A percentile compares a stretch with the other conserved stretches of the same genome.
Conservation (phyloP, 257 asterid species). For the Leonotis leonurus region DNA sequence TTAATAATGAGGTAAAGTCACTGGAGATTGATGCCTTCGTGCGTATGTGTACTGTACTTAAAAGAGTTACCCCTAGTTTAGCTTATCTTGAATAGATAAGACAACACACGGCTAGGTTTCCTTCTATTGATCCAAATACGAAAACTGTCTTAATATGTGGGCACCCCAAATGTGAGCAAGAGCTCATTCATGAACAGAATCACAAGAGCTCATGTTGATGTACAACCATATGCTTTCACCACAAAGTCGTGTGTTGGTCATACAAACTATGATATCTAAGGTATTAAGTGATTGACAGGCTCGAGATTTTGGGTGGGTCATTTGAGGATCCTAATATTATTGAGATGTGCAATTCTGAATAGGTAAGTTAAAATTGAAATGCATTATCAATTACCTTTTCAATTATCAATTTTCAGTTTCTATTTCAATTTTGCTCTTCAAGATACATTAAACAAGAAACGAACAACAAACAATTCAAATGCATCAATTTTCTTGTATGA, state of each 20-base stretch:
- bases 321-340: conserved; percentile 97
- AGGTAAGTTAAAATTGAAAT: too few relatives aligned
- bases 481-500: too few relatives aligned
- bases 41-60: conserved; percentile 87
- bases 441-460: too few relatives aligned
- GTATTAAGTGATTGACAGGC: conserved; percentile 96
- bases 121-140: conserved; percentile 93
- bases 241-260: conserved; percentile 96
- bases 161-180: conserved; percentile 95
- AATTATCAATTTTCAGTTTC: too few relatives aligned
- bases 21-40: conserved; percentile 93
- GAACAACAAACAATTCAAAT: too few relatives aligned
- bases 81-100: conserved; percentile 97
- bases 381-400: too few relatives aligned
- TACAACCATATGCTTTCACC: conserved; percentile 94
- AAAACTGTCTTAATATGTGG: conserved; percentile 96
- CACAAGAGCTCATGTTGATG: conserved; percentile 94
- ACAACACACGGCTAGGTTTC: conserved; percentile 93
- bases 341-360: conserved; percentile 98
- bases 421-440: too few relatives aligned
- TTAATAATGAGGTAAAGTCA: too few relatives aligned
- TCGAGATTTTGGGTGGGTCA: conserved; percentile 88
- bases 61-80: conserved; percentile 79
- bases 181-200: conserved; percentile 92
- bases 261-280: conserved; percentile 85